A percentile compares a stretch with the other conserved stretches of the same genome.
Evolutionary conservation across 2,329 filamentous ascomycete species (phyloP).

Genomic region (Aspergillus sojae): DNA sequence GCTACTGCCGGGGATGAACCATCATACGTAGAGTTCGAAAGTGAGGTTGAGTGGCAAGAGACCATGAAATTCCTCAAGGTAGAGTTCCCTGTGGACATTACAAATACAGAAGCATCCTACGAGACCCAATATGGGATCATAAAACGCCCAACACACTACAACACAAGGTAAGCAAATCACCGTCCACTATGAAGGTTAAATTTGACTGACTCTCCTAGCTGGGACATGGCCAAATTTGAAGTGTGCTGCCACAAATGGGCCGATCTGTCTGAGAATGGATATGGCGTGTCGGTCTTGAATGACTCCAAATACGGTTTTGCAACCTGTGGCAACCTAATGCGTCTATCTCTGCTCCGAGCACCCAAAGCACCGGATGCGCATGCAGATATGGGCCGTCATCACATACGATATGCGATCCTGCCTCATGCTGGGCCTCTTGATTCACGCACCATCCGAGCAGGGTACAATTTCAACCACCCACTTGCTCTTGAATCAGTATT

Average conservation of each 20-base stretch:
- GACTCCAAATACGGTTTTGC: constrained; percentile 97
- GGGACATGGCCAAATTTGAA: constrained; percentile 98
- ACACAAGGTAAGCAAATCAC: constrained; percentile 68
- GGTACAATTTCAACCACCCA: constrained; percentile 88
- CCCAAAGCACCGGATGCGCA: constrained; percentile 92
- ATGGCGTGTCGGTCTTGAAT: constrained; percentile 90
- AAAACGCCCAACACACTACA: constrained; percentile 92
- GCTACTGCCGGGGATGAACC: constrained; percentile 67
- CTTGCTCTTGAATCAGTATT: constrained; percentile 58
- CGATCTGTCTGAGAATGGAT: constrained; percentile 82
- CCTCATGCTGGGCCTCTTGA: constrained; percentile 77
- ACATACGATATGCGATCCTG: constrained; percentile 86
- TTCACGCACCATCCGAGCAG: constrained; percentile 75
- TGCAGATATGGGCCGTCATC: constrained; percentile 89
- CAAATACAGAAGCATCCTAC: constrained; percentile 90
- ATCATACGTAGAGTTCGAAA: constrained; percentile 74
- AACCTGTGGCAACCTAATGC: constrained; percentile 85
- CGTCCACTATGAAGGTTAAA: not conserved
- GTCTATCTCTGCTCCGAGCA: constrained; percentile 79
- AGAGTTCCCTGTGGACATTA: constrained; percentile 91
- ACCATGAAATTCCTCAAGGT: constrained; percentile 98
- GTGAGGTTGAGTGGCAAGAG: constrained; percentile 95
- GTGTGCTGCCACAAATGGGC: constrained; percentile 96
- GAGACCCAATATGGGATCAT: constrained; percentile 93
- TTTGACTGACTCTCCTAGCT: constrained; percentile 50